These are phyloP conservation scores for Myxozyma kluyveri DNA, from an alignment of 805 yeast species.

Conservation along the genomic window DNA sequence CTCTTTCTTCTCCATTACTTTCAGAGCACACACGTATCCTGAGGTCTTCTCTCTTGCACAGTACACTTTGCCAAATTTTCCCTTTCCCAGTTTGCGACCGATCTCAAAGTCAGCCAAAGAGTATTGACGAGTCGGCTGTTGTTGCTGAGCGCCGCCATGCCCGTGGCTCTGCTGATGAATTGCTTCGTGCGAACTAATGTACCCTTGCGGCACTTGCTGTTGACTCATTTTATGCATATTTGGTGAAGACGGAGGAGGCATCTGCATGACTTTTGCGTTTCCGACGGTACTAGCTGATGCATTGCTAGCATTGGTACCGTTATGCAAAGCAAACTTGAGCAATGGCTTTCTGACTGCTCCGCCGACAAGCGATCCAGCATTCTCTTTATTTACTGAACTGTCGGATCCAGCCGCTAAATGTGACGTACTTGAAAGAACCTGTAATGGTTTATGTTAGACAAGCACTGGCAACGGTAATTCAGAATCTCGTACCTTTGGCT, in stretches of 20 bases:
- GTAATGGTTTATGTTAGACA: no score
- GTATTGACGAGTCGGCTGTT: slow-evolving; percentile 35
- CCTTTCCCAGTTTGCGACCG: slow-evolving; percentile 85
- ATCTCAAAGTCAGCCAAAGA: slow-evolving; percentile 71
- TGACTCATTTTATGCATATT: slow-evolving; percentile 22
- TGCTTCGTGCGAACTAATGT: slow-evolving; percentile 21
- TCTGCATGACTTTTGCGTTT: slow-evolving; percentile 13
- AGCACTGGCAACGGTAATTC: no score
- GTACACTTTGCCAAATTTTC: slow-evolving; percentile 89
- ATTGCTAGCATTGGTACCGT: slow-evolving; percentile 1
- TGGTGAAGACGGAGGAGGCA: slow-evolving; percentile 29
- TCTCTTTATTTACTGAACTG: slow-evolving; percentile 18
- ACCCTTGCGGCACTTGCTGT: slow-evolving; percentile 17
- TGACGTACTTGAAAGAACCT: no score
- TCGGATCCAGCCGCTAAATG: neutral
- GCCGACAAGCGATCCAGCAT: slow-evolving; percentile 6
- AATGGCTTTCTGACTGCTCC: slow-evolving; percentile 27
- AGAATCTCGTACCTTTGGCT: slow-evolving; percentile 4
- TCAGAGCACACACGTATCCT: slow-evolving; percentile 83
- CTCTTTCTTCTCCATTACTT: slow-evolving; percentile 85
- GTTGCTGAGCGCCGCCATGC: slow-evolving; percentile 12
- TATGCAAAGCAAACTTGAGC: slow-evolving; percentile 26
- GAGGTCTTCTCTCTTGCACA: slow-evolving; percentile 74
- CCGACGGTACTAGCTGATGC: neutral
- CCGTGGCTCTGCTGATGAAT: slow-evolving; percentile 7